phyloP scores from a whole-genome alignment of 2,329 filamentous ascomycete genomes.

The Clarireedia paspali region DNA sequence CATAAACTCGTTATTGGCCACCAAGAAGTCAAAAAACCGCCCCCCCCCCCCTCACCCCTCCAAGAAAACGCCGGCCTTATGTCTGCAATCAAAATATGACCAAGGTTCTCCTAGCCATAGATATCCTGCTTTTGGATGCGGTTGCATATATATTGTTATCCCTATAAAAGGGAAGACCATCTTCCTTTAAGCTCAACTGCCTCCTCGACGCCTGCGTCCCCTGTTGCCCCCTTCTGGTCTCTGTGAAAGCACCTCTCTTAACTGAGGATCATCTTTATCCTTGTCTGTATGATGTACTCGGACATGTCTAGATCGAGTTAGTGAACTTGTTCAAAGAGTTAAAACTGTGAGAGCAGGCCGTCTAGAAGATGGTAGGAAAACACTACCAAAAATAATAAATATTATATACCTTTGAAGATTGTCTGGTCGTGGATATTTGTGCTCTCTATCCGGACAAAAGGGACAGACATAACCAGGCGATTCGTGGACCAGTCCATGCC shows the following conservation, averaged over 20 bases:
- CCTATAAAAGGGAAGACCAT: neutral
- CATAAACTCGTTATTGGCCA: conserved; percentile 10
- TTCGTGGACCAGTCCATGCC: conserved; percentile 80
- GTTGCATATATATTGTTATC: neutral
- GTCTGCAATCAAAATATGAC: neutral
- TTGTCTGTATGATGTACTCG: conserved; percentile 87
- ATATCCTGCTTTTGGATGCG: neutral
- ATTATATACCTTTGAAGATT: conserved; percentile 77
- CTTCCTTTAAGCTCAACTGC: conserved; percentile 1
- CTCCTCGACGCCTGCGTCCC: conserved; percentile 58
- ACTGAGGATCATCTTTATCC: conserved; percentile 72
- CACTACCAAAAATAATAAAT: neutral
- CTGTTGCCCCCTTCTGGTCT: conserved; percentile 76
- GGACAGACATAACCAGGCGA: conserved; percentile 95
- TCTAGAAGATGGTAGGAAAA: no score
- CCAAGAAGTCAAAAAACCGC: neutral
- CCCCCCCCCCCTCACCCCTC: no score
- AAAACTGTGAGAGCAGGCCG: neutral
- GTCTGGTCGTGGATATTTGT: conserved; percentile 90
- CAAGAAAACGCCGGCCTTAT: neutral
- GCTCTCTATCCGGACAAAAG: conserved; percentile 88
- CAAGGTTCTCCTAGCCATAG: neutral
- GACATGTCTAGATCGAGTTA: conserved; percentile 60
- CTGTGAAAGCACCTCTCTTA: conserved; percentile 80
- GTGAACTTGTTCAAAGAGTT: neutral